Conservation (phyloP, 192 early-diverging fungal species). For the Podila clonocystis region DNA sequence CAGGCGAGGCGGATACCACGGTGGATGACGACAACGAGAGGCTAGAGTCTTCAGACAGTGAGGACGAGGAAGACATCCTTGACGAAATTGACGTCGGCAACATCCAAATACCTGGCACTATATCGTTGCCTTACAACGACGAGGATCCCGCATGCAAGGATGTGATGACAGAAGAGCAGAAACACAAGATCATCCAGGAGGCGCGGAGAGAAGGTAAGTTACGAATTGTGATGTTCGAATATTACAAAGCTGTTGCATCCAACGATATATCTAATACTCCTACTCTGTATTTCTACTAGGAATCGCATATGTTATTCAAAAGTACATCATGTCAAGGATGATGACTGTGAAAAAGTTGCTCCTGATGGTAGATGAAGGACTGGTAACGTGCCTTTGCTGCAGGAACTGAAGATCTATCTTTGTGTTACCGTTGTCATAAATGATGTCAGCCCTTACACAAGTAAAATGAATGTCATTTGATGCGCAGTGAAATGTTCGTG, state of each 20-base stretch:
- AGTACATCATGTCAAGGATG: conserved; percentile 24
- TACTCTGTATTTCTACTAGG: conserved; percentile 8
- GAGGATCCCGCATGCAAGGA: conserved; percentile 35
- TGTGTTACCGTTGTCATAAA: too few relatives aligned
- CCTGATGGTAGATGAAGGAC: conserved; percentile 14
- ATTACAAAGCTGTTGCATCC: background rate
- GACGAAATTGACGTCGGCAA: background rate
- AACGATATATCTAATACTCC: background rate
- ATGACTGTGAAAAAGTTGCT: conserved; percentile 36
- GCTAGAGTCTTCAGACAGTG: conserved; percentile 21
- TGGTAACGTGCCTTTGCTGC: background rate
- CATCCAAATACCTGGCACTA: background rate
- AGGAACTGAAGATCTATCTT: background rate
- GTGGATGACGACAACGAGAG: conserved; percentile 28
- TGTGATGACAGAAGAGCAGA: conserved; percentile 27
- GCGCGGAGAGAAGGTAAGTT: conserved; percentile 28
- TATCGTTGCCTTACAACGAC: conserved; percentile 13
- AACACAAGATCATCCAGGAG: conserved; percentile 21
- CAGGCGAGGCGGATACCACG: conserved; percentile 27
- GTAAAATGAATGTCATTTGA: background rate
- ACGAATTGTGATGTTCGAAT: background rate
- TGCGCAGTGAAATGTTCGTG: background rate
- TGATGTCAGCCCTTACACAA: background rate
- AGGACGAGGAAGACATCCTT: conserved; percentile 5
- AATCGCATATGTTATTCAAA: conserved; percentile 19